These are phyloP conservation scores for Fusarium anguioides DNA, from an alignment of 2,329 filamentous ascomycete species.

Conservation along the genomic window DNA sequence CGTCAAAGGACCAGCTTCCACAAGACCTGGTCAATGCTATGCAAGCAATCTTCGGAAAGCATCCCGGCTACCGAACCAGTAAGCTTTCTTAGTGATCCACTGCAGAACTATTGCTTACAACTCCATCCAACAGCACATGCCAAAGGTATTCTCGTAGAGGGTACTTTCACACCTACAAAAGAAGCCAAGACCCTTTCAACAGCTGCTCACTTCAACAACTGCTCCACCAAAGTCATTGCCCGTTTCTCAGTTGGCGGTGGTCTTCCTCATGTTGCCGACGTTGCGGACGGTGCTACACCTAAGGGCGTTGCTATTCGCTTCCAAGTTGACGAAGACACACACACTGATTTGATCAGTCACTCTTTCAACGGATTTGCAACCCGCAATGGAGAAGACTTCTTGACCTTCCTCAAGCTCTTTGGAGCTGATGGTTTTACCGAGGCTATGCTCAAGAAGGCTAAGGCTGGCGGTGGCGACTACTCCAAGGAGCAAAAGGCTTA, in stretches of 20 bases:
- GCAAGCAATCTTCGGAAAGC: slow-evolving; percentile 28
- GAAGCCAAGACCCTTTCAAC: slow-evolving; percentile 17
- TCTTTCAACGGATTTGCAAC: slow-evolving; percentile 26
- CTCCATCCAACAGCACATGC: slow-evolving; percentile 2
- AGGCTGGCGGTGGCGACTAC: slow-evolving; percentile 2
- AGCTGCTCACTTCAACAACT: slow-evolving; percentile 18
- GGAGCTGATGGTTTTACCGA: background rate
- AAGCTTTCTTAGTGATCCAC: fast-evolving
- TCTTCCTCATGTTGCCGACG: slow-evolving; percentile 7
- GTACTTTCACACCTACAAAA: slow-evolving; percentile 14
- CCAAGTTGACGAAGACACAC: slow-evolving; percentile 17
- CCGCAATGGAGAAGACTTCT: slow-evolving; percentile 3
- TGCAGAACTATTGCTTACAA: background rate
- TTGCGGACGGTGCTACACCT: slow-evolving; percentile 17
- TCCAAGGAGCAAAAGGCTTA: slow-evolving; percentile 3
- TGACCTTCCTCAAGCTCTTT: slow-evolving; percentile 23
- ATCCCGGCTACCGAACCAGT: slow-evolving; percentile 27
- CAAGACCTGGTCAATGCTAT: slow-evolving; percentile 23
- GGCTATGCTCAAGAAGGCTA: background rate
- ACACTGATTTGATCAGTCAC: slow-evolving; percentile 23
- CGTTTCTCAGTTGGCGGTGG: slow-evolving; percentile 29
- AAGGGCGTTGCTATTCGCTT: slow-evolving; percentile 28
- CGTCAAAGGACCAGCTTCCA: background rate
- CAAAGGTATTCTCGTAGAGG: slow-evolving; percentile 25
- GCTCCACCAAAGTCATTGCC: slow-evolving; percentile 16